phyloP scores from a whole-genome alignment of 768 basidiomycete species.

The Russula abietina region DNA sequence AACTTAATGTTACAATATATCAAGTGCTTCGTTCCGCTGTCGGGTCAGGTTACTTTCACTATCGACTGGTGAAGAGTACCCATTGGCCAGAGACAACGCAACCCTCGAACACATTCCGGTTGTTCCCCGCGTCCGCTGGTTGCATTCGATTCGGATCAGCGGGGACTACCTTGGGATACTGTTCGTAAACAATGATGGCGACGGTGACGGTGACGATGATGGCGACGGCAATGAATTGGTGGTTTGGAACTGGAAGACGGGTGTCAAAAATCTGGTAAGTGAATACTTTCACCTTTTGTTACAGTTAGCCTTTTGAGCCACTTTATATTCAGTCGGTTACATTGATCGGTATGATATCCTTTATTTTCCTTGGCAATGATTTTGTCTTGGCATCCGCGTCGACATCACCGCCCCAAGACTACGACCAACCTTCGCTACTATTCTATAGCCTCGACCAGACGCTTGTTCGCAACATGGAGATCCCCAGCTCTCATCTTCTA shows the following conservation, averaged over 20 bases:
- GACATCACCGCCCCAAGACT: not conserved
- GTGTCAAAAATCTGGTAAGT: slow-evolving; percentile 13
- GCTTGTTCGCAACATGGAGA: not conserved
- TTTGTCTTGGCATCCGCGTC: slow-evolving; percentile 16
- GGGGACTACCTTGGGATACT: slow-evolving; percentile 21
- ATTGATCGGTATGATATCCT: slow-evolving; percentile 6
- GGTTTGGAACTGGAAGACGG: slow-evolving; percentile 25
- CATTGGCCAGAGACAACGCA: not conserved
- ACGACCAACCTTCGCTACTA: slow-evolving; percentile 10
- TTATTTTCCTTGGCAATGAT: slow-evolving; percentile 11
- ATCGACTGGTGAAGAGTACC: slow-evolving; percentile 17
- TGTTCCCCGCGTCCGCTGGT: slow-evolving; percentile 1
- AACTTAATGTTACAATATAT: not conserved
- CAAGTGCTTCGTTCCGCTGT: slow-evolving; percentile 3
- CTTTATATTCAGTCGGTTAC: slow-evolving; percentile 2
- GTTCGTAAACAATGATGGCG: not conserved
- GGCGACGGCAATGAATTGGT: slow-evolving; percentile 4
- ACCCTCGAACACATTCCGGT: slow-evolving; percentile 14
- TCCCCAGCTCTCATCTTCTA: slow-evolving; percentile 1
- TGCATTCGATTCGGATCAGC: slow-evolving; percentile 16
- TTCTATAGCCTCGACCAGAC: slow-evolving; percentile 17
- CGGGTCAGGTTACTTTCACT: slow-evolving; percentile 11
- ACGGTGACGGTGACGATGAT: not conserved
- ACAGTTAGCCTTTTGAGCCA: not conserved
- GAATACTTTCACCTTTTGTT: not conserved